These are phyloP conservation scores for Fusarium guadeloupense DNA, from an alignment of 2,329 filamentous ascomycete genomes.

Conservation along the genomic window DNA sequence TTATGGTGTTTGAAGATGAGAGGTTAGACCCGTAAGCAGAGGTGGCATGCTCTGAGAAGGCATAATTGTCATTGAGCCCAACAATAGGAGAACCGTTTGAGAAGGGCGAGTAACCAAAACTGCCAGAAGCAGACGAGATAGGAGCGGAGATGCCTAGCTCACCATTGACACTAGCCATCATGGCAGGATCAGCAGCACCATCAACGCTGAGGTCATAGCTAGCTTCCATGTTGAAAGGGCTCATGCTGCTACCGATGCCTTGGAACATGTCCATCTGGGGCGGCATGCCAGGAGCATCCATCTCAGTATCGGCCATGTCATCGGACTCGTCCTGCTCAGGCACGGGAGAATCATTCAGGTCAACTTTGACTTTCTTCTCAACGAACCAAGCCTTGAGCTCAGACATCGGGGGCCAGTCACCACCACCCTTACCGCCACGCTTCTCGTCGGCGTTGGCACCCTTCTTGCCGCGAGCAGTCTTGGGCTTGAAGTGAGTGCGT, in stretches of 20 bases:
- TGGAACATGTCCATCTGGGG: slow-evolving; percentile 36
- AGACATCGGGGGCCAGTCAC: slow-evolving; percentile 42
- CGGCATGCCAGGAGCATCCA: slow-evolving; percentile 27
- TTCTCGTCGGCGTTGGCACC: slow-evolving; percentile 55
- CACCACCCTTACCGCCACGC: slow-evolving; percentile 58
- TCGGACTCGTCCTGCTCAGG: slow-evolving; percentile 47
- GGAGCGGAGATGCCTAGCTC: slow-evolving; percentile 34
- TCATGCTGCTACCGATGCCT: slow-evolving; percentile 39
- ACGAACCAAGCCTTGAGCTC: slow-evolving; percentile 64
- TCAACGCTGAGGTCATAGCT: slow-evolving; percentile 39
- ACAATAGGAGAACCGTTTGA: slow-evolving; percentile 37
- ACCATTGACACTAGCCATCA: slow-evolving; percentile 32
- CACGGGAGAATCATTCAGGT: slow-evolving; percentile 50
- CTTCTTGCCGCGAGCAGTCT: slow-evolving; percentile 57
- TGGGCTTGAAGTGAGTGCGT: slow-evolving; percentile 84
- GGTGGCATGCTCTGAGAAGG: slow-evolving; percentile 39
- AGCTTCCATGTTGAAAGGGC: slow-evolving; percentile 31
- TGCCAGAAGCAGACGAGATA: slow-evolving; percentile 40
- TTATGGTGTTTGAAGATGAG: slow-evolving; percentile 44
- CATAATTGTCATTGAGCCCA: slow-evolving; percentile 37
- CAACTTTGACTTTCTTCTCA: slow-evolving; percentile 57
- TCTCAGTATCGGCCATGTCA: slow-evolving; percentile 35
- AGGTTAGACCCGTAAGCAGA: slow-evolving; percentile 42
- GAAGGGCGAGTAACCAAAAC: slow-evolving; percentile 38
- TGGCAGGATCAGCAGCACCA: slow-evolving; percentile 21